These are phyloP conservation scores for Dendrobium officinale DNA, from an alignment of 106 monocot species.

Conservation along the genomic window DNA sequence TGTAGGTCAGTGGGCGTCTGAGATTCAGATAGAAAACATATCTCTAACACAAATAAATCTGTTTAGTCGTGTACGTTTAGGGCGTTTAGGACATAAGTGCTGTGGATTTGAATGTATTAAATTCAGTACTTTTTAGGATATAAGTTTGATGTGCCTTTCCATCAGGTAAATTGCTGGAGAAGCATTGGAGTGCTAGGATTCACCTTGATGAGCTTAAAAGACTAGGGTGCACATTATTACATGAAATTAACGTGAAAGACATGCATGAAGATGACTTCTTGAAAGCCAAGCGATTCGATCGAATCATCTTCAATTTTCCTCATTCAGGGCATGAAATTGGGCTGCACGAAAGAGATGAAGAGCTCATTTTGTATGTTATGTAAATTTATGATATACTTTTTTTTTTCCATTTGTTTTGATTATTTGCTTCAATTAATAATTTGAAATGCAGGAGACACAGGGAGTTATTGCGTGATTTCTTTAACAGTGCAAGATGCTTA, in stretches of 20 bases:
- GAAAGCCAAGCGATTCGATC: slow-evolving; percentile 36
- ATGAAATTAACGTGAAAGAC: slow-evolving; percentile 16
- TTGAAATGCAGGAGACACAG: slow-evolving; percentile 5
- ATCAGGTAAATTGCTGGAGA: not conserved
- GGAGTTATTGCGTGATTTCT: not conserved
- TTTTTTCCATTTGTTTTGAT: not conserved
- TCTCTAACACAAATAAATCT: too few species aligned
- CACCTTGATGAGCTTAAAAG: slow-evolving; percentile 5
- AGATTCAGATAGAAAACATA: too few species aligned
- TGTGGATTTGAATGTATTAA: too few species aligned
- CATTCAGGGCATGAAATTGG: slow-evolving; percentile 28
- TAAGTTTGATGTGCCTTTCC: too few species aligned
- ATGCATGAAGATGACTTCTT: slow-evolving; percentile 15
- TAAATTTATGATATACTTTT: slow-evolving; percentile 1
- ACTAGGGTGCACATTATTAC: slow-evolving; percentile 11
- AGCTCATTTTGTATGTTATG: not conserved
- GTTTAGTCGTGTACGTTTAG: not conserved
- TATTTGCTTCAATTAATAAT: not conserved
- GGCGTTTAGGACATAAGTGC: too few species aligned
- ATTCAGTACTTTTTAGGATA: too few species aligned
- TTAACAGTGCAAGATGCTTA: not conserved
- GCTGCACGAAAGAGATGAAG: not conserved
- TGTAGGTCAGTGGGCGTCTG: not conserved
- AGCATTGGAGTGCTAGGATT: slow-evolving; percentile 1
- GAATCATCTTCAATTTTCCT: slow-evolving; percentile 63